Evolutionary conservation across 2,329 filamentous ascomycete species (phyloP).

Genomic region (Penicillium sp.): DNA sequence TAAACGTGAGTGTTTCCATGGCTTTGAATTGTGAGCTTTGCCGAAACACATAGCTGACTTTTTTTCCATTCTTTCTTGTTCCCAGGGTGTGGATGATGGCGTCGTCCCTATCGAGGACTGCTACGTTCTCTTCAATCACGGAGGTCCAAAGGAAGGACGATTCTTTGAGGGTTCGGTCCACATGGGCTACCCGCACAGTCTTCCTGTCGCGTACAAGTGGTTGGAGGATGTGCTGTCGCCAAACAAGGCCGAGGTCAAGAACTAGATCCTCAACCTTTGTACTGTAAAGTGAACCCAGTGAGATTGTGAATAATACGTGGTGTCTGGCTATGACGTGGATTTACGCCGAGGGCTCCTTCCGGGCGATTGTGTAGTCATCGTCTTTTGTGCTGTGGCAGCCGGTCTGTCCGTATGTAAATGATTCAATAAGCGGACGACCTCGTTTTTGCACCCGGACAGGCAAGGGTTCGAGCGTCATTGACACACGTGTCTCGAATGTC

Average conservation of each 20-base stretch:
- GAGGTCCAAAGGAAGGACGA: conserved; percentile 59
- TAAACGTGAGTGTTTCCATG: conserved; percentile 46
- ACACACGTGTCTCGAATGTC: too few species aligned
- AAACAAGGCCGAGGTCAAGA: conserved; percentile 16
- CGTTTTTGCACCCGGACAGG: too few species aligned
- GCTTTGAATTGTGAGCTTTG: neutral
- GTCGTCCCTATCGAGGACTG: conserved; percentile 64
- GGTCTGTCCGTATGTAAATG: too few species aligned
- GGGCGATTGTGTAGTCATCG: too few species aligned
- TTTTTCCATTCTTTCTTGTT: too few species aligned
- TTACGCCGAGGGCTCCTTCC: too few species aligned
- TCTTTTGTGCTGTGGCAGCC: too few species aligned
- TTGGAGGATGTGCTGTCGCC: conserved; percentile 27
- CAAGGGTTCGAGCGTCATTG: too few species aligned
- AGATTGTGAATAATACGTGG: conserved; percentile 6
- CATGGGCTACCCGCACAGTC: conserved; percentile 58
- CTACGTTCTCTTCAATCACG: conserved; percentile 59
- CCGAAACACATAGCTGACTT: conserved; percentile 1
- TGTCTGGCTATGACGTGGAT: too few species aligned
- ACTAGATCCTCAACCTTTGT: conserved; percentile 12
- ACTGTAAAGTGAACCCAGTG: neutral
- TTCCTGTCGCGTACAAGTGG: conserved; percentile 36
- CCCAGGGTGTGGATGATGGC: conserved; percentile 55
- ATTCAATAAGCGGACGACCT: too few species aligned
- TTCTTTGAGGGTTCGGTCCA: conserved; percentile 57